Conservation (phyloP, 768 basidiomycete genomes). For the Leccinum arenicola region DNA sequence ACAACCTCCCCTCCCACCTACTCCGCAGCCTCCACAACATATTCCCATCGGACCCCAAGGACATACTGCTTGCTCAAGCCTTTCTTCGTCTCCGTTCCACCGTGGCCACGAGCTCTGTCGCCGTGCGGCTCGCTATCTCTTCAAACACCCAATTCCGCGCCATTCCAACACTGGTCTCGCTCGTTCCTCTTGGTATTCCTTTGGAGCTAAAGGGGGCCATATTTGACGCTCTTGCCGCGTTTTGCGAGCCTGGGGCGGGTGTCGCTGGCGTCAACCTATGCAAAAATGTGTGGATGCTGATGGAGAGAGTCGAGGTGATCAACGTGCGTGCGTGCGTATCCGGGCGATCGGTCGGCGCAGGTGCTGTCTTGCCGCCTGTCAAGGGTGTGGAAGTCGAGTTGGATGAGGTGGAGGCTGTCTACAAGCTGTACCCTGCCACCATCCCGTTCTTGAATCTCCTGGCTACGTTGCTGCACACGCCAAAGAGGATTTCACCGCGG, state of each 20-base stretch:
- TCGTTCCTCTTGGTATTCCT: slow-evolving; percentile 79
- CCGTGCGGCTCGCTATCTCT: slow-evolving; percentile 75
- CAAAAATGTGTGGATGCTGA: slow-evolving; percentile 75
- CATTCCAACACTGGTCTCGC: slow-evolving; percentile 72
- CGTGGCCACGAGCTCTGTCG: slow-evolving; percentile 70
- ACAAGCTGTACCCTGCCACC: slow-evolving; percentile 82
- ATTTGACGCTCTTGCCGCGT: slow-evolving; percentile 77
- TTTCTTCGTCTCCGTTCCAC: slow-evolving; percentile 79
- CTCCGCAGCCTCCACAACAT: slow-evolving; percentile 41
- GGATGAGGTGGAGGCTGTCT: slow-evolving; percentile 80
- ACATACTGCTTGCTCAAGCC: slow-evolving; percentile 73
- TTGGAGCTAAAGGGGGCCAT: slow-evolving; percentile 88
- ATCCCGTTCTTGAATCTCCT: slow-evolving; percentile 85
- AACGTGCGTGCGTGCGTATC: slow-evolving; percentile 57
- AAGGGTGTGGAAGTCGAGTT: slow-evolving; percentile 86
- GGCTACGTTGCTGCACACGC: slow-evolving; percentile 77
- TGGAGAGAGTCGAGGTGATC: slow-evolving; percentile 84
- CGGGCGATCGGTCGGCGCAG: slow-evolving; percentile 27
- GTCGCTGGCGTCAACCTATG: slow-evolving; percentile 73
- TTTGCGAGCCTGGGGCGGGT: slow-evolving; percentile 80
- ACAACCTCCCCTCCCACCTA: slow-evolving; percentile 28
- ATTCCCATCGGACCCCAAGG: slow-evolving; percentile 59
- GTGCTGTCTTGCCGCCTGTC: slow-evolving; percentile 43
- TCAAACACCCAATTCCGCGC: slow-evolving; percentile 78
- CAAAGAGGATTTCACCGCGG: slow-evolving; percentile 64